A percentile compares a stretch with the other conserved stretches of the same genome.
Evolutionary conservation across 169 alveolate genomes (phyloP).

Genomic region (Eimeria praecox): DNA sequence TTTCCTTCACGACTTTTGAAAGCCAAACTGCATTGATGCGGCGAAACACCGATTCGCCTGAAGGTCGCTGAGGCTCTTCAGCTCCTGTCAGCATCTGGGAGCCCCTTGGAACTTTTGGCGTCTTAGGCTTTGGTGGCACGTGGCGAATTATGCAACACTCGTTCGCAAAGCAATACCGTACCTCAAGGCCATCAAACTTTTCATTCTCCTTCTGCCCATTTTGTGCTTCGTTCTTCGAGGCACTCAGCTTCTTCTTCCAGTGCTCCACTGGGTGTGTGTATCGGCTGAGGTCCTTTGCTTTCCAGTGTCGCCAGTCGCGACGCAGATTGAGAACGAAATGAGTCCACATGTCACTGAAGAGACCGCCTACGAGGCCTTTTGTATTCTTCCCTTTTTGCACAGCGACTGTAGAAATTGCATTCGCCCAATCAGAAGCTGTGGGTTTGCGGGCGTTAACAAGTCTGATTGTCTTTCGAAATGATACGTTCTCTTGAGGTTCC

Average conservation of each 20-base stretch:
- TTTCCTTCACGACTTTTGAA: slow-evolving; percentile 76
- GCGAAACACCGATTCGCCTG: slow-evolving; percentile 73
- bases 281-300: slow-evolving; percentile 5
- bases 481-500: not conserved
- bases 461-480: slow-evolving; percentile 29
- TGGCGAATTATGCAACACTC: slow-evolving; percentile 71
- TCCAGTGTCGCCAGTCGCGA: slow-evolving; percentile 72
- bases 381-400: slow-evolving; percentile 26
- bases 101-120: not conserved
- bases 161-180: slow-evolving; percentile 67
- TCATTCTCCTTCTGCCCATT: not conserved
- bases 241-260: slow-evolving; percentile 5
- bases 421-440: slow-evolving; percentile 65
- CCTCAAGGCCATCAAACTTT: slow-evolving; percentile 48
- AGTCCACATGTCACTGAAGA: slow-evolving; percentile 56
- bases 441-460: slow-evolving; percentile 41
- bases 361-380: slow-evolving; percentile 43
- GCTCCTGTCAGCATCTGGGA: slow-evolving; percentile 12
- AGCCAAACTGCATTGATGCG: slow-evolving; percentile 76
- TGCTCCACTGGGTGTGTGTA: slow-evolving; percentile 66
- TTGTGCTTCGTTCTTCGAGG: not conserved
- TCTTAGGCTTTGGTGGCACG: slow-evolving; percentile 55
- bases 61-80: slow-evolving; percentile 50
- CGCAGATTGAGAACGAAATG: slow-evolving; percentile 36
- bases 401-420: slow-evolving; percentile 57